Base-by-base conservation (phyloP, 2,329 filamentous ascomycete species). In the Phymatotrichopsis omnivora region DNA sequence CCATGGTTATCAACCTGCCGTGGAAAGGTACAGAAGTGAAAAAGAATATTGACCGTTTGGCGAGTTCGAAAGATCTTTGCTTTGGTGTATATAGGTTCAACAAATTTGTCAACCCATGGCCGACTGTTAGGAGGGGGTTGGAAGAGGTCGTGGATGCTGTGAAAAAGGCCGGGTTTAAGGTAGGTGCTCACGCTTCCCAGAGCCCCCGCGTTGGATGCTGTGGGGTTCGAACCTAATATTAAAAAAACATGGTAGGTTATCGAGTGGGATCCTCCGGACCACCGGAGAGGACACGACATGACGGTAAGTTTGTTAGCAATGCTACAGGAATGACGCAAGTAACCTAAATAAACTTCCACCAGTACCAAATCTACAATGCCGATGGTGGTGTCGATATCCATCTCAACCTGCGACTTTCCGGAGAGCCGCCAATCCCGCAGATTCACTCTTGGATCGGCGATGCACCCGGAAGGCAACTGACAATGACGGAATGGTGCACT, bases 261-360 rank as follows among this genome's bases (percentile, higher is more conserved):
- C 14, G 32, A 44, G 14, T 39, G 22, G 41, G 29, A 37, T 6
- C 40, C 32, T 14, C 41, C 32, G 19, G 17, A 20, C 4, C 32
- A 29, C 17, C 25, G 14, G 14, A n/a, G 25, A 16, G 32, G 30
- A 44, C 25, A 27, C 4, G 16, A 7, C 7, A 27, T 43, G 11
- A 29, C 10, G 19, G 32, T 38, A 43, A 22, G 41, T 19, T n/a
- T n/a, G n/a, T n/a, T n/a, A n/a, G n/a, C n/a, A n/a, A n/a, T n/a
- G n/a, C n/a, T n/a, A n/a, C n/a, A n/a, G n/a, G n/a, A n/a, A n/a
- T n/a, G n/a, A n/a, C n/a, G n/a, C n/a, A n/a, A n/a, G n/a, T n/a
- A 36, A 37, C 30, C 24, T 12, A 23, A 20, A 11, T n/a, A 4
- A 7, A 28, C 19, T 14, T 12, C 14, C n/a, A 6, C 4, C 12